phyloP scores from a whole-genome alignment of 257 asterid genomes.

The Capsicum baccatum region DNA sequence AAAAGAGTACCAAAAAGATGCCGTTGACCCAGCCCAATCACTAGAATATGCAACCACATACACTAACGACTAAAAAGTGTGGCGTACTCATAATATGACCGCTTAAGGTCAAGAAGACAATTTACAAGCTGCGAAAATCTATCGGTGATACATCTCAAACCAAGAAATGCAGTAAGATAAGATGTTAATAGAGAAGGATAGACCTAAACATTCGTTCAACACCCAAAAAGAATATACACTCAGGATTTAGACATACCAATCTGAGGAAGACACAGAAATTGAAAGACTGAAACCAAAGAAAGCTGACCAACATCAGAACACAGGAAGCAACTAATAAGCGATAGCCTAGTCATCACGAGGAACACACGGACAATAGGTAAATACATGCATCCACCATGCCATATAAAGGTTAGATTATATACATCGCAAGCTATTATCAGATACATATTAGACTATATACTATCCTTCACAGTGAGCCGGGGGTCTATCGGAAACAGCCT shows the following conservation, averaged over 20 bases:
- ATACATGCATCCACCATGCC: background rate
- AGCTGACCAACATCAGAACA: too few species aligned
- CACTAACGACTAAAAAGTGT: background rate
- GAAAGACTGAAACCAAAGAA: too few species aligned
- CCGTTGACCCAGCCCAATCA: background rate
- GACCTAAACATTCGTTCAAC: too few species aligned
- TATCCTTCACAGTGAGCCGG: background rate
- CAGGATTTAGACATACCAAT: too few species aligned
- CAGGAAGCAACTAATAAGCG: too few species aligned
- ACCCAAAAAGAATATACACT: too few species aligned
- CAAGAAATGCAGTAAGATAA: too few species aligned
- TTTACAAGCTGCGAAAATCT: background rate
- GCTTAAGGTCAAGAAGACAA: conserved; percentile 7
- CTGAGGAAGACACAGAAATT: too few species aligned
- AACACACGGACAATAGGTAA: background rate
- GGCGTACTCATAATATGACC: background rate
- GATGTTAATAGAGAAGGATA: too few species aligned
- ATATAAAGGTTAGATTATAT: background rate
- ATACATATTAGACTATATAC: background rate
- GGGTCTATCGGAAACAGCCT: too few species aligned
- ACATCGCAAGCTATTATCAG: background rate
- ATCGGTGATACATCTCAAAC: background rate
- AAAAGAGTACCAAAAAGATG: background rate
- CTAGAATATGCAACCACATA: background rate
- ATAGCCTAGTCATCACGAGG: background rate